phyloP scores from a whole-genome alignment of 805 yeast species.

The Myxozyma monticola region DNA sequence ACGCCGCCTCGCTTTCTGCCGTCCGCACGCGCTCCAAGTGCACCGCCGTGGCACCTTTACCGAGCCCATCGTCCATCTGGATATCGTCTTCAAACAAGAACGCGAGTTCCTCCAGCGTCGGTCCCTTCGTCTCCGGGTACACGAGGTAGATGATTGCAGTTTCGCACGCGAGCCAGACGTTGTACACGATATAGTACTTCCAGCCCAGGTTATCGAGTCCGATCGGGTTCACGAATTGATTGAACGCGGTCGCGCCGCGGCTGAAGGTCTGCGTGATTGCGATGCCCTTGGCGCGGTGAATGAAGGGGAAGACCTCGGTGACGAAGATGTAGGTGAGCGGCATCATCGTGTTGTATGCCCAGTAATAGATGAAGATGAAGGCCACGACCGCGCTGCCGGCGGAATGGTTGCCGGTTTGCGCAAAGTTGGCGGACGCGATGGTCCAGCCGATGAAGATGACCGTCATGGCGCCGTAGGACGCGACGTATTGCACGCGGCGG shows the following conservation, averaged over 20 bases:
- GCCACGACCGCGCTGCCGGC: conserved; percentile 23
- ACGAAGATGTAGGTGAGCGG: conserved; percentile 25
- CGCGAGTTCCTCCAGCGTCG: conserved; percentile 48
- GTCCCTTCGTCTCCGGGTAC: conserved; percentile 48
- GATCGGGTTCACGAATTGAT: conserved; percentile 43
- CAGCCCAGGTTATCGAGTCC: conserved; percentile 46
- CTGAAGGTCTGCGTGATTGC: conserved; percentile 36
- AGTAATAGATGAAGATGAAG: conserved; percentile 22
- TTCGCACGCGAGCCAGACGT: conserved; percentile 20
- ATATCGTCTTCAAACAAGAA: conserved; percentile 45
- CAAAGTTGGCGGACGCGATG: conserved; percentile 5
- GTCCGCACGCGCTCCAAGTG: no score
- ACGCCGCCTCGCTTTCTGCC: no score
- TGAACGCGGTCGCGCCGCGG: conserved; percentile 33
- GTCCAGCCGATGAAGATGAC: conserved; percentile 40
- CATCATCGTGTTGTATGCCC: conserved; percentile 19
- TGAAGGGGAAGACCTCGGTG: conserved; percentile 34
- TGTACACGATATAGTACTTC: conserved; percentile 47
- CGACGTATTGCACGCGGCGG: conserved; percentile 27
- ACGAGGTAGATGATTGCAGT: conserved; percentile 37
- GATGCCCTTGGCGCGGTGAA: conserved; percentile 47
- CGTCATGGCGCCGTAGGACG: conserved; percentile 37
- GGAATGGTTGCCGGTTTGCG: neutral
- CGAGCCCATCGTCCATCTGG: neutral
- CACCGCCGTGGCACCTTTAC: no score